Evolutionary conservation across 305 asterid genomes (phyloP).

Genomic region (Fraxinus sp.): DNA sequence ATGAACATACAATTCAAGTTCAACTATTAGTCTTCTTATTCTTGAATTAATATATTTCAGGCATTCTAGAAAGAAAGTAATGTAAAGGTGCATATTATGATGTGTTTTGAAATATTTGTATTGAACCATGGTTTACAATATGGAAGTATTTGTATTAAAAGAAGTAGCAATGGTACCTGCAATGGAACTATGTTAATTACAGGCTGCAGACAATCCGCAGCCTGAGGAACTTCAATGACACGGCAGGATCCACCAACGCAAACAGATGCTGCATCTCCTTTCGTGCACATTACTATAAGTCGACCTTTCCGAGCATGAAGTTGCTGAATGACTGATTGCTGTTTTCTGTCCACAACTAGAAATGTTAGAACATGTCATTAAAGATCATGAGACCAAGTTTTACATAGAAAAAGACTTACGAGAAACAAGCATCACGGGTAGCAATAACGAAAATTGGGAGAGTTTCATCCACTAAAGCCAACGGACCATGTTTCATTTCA

Average conservation of each 20-base stretch:
- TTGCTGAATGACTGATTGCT: conserved; percentile 93
- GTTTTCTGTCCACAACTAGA: conserved; percentile 60
- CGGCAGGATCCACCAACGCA: conserved; percentile 78
- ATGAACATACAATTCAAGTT: background rate
- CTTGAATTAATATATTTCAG: background rate
- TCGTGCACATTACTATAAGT: conserved; percentile 81
- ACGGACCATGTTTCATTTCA: conserved; percentile 97
- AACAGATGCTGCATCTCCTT: conserved; percentile 83
- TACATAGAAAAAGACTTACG: conserved; percentile 39
- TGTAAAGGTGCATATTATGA: background rate
- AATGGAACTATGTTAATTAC: conserved; percentile 82
- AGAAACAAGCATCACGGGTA: conserved; percentile 93
- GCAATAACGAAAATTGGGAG: conserved; percentile 92
- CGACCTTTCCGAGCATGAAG: conserved; percentile 98
- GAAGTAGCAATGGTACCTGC: conserved; percentile 53
- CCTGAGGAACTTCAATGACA: conserved; percentile 81
- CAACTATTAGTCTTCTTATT: background rate
- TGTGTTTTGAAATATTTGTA: background rate
- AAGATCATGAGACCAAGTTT: background rate
- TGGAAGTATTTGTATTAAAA: background rate
- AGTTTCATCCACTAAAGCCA: conserved; percentile 93
- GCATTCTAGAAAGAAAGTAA: background rate
- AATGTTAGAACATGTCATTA: conserved; percentile 13
- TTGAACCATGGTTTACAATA: background rate
- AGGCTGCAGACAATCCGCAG: conserved; percentile 93